These are phyloP conservation scores for Lentinula sp. DNA, from an alignment of 768 basidiomycete genomes.

Conservation along the genomic window DNA sequence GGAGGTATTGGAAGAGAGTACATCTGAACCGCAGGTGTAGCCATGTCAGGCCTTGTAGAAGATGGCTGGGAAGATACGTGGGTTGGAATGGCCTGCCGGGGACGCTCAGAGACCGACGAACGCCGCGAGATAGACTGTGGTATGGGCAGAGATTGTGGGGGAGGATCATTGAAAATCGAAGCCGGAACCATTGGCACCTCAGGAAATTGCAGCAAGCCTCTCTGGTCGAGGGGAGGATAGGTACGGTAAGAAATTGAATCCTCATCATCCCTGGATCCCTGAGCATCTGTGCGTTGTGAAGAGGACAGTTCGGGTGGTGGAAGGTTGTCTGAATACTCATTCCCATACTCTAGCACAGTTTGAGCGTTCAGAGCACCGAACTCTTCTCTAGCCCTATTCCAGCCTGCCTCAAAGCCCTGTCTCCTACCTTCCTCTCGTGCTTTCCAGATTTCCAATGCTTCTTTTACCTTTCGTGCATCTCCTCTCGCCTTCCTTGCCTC, in stretches of 20 bases:
- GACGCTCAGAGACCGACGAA: background rate
- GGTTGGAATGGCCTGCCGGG: background rate
- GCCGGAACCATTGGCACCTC: background rate
- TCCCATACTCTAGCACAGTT: background rate
- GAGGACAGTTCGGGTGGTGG: background rate
- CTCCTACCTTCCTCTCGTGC: slow-evolving; percentile 5
- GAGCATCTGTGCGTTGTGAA: background rate
- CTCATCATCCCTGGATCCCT: background rate
- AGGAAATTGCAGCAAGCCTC: background rate
- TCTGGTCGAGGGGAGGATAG: background rate
- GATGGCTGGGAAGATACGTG: background rate
- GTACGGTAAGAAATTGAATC: slow-evolving; percentile 1
- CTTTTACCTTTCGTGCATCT: slow-evolving; percentile 3
- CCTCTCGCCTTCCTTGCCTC: slow-evolving; percentile 1
- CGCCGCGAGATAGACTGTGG: background rate
- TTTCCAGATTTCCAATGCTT: slow-evolving; percentile 4
- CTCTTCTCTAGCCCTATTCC: slow-evolving; percentile 5
- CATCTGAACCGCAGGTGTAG: slow-evolving; percentile 3
- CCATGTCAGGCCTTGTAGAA: background rate
- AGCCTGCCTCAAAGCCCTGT: slow-evolving; percentile 5
- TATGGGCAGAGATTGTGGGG: background rate
- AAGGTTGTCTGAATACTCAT: background rate
- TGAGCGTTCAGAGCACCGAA: background rate
- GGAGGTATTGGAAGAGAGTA: slow-evolving; percentile 2
- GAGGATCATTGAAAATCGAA: background rate